Evolutionary conservation across 768 basidiomycete species (phyloP).

Genomic region (Russula compacta): DNA sequence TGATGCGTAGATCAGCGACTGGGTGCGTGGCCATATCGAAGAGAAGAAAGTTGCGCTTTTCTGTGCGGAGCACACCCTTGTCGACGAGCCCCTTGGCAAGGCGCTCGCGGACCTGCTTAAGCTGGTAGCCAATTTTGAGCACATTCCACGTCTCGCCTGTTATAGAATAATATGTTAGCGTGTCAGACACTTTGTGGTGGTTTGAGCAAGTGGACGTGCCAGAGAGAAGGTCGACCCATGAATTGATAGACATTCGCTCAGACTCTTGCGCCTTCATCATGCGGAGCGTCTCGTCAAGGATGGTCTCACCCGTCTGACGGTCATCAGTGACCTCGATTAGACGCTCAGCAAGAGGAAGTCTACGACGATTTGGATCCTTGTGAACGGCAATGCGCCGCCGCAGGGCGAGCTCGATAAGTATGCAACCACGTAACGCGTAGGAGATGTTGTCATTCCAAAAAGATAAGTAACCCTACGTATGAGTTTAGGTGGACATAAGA

Average conservation of each 20-base stretch:
- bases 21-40: conserved; percentile 99
- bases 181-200: neutral
- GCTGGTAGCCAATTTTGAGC: conserved; percentile 98
- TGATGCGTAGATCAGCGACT: conserved; percentile 85
- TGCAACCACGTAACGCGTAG: conserved; percentile 96
- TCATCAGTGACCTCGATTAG: conserved; percentile 89
- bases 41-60: conserved; percentile 96
- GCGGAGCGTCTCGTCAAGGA: conserved; percentile 89
- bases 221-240: conserved; percentile 91
- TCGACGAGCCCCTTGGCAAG: conserved; percentile 96
- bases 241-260: conserved; percentile 74
- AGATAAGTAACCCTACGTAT: conserved; percentile 74
- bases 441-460: conserved; percentile 99
- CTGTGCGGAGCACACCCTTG: conserved; percentile 97
- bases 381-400: conserved; percentile 88
- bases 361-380: conserved; percentile 67
- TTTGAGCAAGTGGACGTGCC: conserved; percentile 44
- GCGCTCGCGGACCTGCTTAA: conserved; percentile 96
- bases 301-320: conserved; percentile 88
- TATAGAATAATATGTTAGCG: neutral
- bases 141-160: conserved; percentile 99
- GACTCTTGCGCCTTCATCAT: conserved; percentile 83
- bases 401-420: conserved; percentile 94
- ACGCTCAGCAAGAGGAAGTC: conserved; percentile 70
- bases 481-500: neutral